phyloP scores from a whole-genome alignment of 179 eudicot genomes.

The Corrigiola litoralis region DNA sequence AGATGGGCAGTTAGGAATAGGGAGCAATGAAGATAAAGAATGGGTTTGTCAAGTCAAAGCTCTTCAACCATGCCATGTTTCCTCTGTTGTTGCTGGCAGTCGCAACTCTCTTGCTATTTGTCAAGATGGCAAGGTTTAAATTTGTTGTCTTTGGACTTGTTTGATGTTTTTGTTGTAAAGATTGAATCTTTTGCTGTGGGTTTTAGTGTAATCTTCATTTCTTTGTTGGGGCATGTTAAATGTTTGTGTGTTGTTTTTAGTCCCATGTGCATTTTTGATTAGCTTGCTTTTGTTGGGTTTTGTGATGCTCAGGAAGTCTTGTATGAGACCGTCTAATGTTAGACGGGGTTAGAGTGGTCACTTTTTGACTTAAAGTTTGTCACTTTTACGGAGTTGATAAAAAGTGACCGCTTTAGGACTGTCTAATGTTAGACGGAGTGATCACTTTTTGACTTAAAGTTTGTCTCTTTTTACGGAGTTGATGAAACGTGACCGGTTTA shows the following conservation, averaged over 20 bases:
- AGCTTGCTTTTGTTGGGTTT: conserved; percentile 1
- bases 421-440: too few species aligned
- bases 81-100: conserved; percentile 90
- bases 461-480: too few species aligned
- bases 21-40: conserved; percentile 77
- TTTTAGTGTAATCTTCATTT: not conserved
- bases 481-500: too few species aligned
- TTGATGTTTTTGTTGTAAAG: not conserved
- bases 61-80: conserved; percentile 38
- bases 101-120: conserved; percentile 95
- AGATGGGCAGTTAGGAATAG: conserved; percentile 92
- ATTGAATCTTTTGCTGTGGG: conserved; percentile 13
- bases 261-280: not conserved
- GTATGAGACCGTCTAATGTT: too few species aligned
- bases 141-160: not conserved
- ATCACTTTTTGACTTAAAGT: too few species aligned
- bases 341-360: too few species aligned
- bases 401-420: too few species aligned
- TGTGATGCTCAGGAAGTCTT: not conserved
- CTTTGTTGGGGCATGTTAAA: too few species aligned
- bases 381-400: too few species aligned
- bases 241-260: not conserved
- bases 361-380: too few species aligned
- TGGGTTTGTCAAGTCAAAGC: conserved; percentile 57
- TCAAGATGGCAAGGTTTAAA: conserved; percentile 73